Evolutionary conservation across 768 basidiomycete genomes (phyloP).

Genomic region (Kwoniella sp.): DNA sequence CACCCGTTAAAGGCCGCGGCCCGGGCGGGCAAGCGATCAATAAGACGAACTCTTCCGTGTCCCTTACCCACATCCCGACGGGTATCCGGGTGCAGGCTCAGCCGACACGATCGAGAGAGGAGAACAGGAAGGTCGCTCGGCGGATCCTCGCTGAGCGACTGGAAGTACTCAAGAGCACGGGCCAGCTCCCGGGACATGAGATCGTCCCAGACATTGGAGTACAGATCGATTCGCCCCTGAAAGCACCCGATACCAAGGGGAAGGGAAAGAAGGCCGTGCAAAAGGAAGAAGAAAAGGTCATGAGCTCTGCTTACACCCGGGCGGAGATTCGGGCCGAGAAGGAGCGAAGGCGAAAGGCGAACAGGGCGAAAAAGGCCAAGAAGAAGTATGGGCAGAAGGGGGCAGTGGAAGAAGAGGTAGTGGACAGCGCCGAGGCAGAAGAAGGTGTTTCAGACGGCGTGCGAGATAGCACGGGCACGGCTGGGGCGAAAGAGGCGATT

Average conservation of each 20-base stretch:
- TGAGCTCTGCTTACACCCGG: constrained; percentile 9
- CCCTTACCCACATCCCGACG: constrained; percentile 81
- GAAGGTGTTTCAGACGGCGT: no score
- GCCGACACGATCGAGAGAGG: constrained; percentile 74
- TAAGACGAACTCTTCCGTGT: constrained; percentile 78
- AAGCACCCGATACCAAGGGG: not conserved
- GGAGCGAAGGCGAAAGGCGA: constrained; percentile 70
- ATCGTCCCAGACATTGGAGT: not conserved
- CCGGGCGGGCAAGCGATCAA: constrained; percentile 97
- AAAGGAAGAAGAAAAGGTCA: constrained; percentile 5
- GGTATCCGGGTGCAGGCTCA: constrained; percentile 83
- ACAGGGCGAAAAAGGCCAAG: constrained; percentile 71
- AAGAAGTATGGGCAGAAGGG: constrained; percentile 55
- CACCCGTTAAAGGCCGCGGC: constrained; percentile 63
- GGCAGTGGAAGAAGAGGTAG: constrained; percentile 3
- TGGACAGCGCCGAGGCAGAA: constrained; percentile 3
- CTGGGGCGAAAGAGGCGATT: not conserved
- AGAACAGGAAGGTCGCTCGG: constrained; percentile 75
- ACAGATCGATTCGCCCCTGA: not conserved
- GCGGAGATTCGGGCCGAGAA: constrained; percentile 51
- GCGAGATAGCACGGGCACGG: no score
- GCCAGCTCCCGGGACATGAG: constrained; percentile 5
- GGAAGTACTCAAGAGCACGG: constrained; percentile 20
- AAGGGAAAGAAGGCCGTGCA: not conserved
- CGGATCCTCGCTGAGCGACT: constrained; percentile 71